Percentiles rank a stretch among this genome's conserved stretches.
Evolutionary conservation across 495 filamentous ascomycete species (phyloP).

Genomic region (Penicillium paradoxum): DNA sequence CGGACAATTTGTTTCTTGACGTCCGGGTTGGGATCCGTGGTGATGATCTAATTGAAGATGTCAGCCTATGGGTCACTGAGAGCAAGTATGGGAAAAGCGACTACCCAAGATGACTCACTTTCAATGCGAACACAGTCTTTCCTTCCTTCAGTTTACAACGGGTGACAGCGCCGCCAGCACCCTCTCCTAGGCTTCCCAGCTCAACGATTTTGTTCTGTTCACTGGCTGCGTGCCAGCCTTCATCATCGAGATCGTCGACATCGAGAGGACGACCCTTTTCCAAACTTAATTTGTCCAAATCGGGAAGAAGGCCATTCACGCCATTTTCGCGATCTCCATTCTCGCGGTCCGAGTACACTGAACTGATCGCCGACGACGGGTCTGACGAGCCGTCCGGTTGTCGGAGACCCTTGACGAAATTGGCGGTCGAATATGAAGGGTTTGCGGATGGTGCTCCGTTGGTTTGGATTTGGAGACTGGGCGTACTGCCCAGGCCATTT

Average conservation of each 20-base stretch:
- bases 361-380: conserved; percentile 81
- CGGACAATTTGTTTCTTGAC: conserved; percentile 97
- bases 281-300: conserved; percentile 66
- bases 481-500: conserved; percentile 67
- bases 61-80: conserved; percentile 14
- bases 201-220: conserved; percentile 82
- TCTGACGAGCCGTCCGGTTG: conserved; percentile 70
- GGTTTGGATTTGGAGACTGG: conserved; percentile 64
- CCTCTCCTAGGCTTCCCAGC: conserved; percentile 86
- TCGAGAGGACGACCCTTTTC: conserved; percentile 79
- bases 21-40: conserved; percentile 93
- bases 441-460: conserved; percentile 78
- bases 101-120: conserved; percentile 53
- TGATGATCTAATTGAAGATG: conserved; percentile 68
- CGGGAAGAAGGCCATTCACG: conserved; percentile 58
- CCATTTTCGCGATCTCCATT: conserved; percentile 71
- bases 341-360: conserved; percentile 71
- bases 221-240: conserved; percentile 89
- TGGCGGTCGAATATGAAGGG: conserved; percentile 72
- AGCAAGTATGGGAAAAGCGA: not conserved
- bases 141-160: conserved; percentile 81
- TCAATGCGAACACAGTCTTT: conserved; percentile 92
- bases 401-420: conserved; percentile 61
- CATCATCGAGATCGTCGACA: conserved; percentile 90
- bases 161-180: conserved; percentile 93